phyloP scores from a whole-genome alignment of 805 yeast species.

The Diddensiella caesifluorescens region DNA sequence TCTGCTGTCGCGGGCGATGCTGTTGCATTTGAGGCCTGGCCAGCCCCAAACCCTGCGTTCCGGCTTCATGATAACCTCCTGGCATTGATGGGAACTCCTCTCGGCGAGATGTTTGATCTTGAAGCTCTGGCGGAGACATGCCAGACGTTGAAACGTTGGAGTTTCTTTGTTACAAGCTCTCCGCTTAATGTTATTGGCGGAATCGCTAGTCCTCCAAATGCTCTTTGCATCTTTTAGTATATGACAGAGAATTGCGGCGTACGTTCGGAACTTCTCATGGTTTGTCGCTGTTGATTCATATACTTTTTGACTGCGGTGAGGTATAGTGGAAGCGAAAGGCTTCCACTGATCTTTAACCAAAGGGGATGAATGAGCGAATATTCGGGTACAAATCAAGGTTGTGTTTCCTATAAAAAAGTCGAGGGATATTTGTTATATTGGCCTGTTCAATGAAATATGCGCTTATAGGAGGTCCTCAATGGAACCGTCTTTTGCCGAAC shows the following conservation, averaged over 20 bases:
- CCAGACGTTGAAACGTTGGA: conserved; percentile 13
- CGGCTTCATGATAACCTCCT: conserved; percentile 13
- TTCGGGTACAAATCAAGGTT: no score
- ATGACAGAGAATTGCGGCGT: neutral
- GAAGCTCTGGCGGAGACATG: conserved; percentile 19
- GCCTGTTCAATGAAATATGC: no score
- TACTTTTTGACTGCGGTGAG: no score
- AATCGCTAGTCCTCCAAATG: conserved; percentile 32
- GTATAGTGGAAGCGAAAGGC: no score
- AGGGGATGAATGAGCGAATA: no score
- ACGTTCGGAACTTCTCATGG: no score
- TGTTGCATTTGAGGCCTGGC: conserved; percentile 12
- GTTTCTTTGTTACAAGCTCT: conserved; percentile 23
- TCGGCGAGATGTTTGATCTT: conserved; percentile 24
- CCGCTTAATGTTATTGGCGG: conserved; percentile 22
- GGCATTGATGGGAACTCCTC: conserved; percentile 25
- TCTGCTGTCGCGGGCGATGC: conserved; percentile 11
- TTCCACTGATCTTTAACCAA: no score
- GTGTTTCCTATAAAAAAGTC: no score
- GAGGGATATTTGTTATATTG: no score
- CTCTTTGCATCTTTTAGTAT: conserved; percentile 33
- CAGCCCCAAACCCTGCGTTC: neutral
- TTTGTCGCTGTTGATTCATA: no score
- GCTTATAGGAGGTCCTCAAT: no score
- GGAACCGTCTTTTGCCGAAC: no score